These are phyloP conservation scores for Cladophialophora bantiana DNA, from an alignment of 2,329 filamentous ascomycete species.

Conservation along the genomic window DNA sequence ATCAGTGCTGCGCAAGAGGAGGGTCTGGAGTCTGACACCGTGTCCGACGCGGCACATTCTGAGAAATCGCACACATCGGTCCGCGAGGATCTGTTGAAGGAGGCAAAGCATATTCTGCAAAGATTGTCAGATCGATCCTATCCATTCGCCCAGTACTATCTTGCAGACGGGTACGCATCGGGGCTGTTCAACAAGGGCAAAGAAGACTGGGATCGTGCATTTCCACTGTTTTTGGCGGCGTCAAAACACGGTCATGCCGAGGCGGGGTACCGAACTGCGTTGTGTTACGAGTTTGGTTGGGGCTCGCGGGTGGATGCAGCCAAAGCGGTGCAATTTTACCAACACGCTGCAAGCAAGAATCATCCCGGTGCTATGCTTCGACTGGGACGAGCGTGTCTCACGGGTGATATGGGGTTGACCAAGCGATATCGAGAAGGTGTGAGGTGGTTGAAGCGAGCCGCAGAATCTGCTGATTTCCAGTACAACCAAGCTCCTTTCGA, in stretches of 20 bases:
- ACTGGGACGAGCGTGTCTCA: conserved; percentile 87
- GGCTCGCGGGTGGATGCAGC: conserved; percentile 86
- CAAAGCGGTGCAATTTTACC: conserved; percentile 93
- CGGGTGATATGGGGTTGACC: conserved; percentile 82
- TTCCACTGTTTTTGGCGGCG: conserved; percentile 88
- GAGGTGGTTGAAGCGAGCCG: conserved; percentile 94
- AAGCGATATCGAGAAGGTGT: conserved; percentile 88
- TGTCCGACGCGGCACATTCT: conserved; percentile 45
- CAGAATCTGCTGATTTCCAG: conserved; percentile 86
- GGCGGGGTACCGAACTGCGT: conserved; percentile 87
- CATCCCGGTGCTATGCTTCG: conserved; percentile 95
- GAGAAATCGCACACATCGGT: conserved; percentile 61
- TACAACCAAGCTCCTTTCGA: conserved; percentile 95
- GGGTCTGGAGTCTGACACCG: conserved; percentile 57
- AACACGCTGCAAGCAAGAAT: conserved; percentile 87
- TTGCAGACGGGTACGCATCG: conserved; percentile 91
- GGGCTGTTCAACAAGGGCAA: conserved; percentile 95
- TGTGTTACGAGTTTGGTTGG: conserved; percentile 99
- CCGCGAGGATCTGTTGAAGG: conserved; percentile 73
- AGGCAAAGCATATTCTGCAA: conserved; percentile 89
- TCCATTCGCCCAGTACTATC: conserved; percentile 97
- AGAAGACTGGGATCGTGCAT: conserved; percentile 88
- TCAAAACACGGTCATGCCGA: conserved; percentile 98
- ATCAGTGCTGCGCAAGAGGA: conserved; percentile 86
- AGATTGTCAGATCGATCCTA: conserved; percentile 85